These are phyloP conservation scores for Penicillium oxalicum DNA, from an alignment of 2,329 filamentous ascomycete species.

Conservation along the genomic window DNA sequence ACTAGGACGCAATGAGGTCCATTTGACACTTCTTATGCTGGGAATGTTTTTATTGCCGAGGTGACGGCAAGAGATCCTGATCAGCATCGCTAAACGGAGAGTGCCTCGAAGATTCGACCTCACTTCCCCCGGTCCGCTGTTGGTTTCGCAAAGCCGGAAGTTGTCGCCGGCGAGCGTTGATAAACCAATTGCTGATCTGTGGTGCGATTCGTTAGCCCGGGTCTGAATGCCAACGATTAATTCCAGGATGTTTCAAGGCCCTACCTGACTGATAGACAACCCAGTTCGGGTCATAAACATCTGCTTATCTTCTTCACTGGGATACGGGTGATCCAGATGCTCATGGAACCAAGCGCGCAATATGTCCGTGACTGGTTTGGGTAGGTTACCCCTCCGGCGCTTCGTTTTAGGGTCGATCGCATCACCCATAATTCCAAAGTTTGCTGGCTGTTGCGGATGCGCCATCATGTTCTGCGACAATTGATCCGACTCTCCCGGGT, in stretches of 20 bases:
- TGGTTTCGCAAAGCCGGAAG: slow-evolving; percentile 43
- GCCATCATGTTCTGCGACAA: slow-evolving; percentile 25
- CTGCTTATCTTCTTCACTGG: slow-evolving; percentile 81
- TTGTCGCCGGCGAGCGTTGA: slow-evolving; percentile 46
- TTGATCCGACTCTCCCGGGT: slow-evolving; percentile 30
- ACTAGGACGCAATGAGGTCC: neutral
- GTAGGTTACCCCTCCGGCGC: slow-evolving; percentile 71
- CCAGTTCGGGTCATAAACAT: slow-evolving; percentile 70
- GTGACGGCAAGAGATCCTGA: slow-evolving; percentile 25
- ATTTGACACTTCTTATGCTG: slow-evolving; percentile 1
- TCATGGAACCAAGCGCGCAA: slow-evolving; percentile 71
- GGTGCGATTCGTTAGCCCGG: too few relatives aligned
- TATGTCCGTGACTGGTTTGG: slow-evolving; percentile 82
- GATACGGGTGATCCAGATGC: slow-evolving; percentile 77
- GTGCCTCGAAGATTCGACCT: slow-evolving; percentile 28
- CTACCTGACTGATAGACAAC: slow-evolving; percentile 64
- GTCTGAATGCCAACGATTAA: too few relatives aligned
- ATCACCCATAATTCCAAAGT: slow-evolving; percentile 36
- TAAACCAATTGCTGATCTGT: slow-evolving; percentile 51
- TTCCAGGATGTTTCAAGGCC: neutral
- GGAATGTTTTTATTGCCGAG: slow-evolving; percentile 14
- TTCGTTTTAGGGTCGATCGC: slow-evolving; percentile 39
- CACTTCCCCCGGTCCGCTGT: slow-evolving; percentile 32
- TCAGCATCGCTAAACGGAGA: slow-evolving; percentile 35
- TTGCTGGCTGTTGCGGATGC: slow-evolving; percentile 27